These are phyloP conservation scores for Tetrahymena malaccensis DNA, from an alignment of 73 alveolate species.

Conservation along the genomic window DNA sequence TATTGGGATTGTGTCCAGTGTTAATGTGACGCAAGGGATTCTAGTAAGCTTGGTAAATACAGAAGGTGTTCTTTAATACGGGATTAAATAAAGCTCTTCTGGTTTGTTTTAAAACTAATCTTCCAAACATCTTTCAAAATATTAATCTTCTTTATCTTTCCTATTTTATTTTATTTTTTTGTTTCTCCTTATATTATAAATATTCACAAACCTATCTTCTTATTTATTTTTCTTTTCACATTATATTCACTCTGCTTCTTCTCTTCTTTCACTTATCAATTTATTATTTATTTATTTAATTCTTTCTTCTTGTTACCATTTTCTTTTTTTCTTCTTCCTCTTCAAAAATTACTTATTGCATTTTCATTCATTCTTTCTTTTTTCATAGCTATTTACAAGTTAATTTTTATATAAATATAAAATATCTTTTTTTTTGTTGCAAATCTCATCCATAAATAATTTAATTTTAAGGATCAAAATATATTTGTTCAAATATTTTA, in stretches of 20 bases:
- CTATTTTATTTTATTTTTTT: not conserved
- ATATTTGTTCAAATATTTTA: too few relatives aligned
- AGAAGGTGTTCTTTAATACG: not conserved
- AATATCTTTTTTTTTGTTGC: too few relatives aligned
- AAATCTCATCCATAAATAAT: not conserved
- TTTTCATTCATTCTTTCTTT: not conserved
- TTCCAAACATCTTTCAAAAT: not conserved
- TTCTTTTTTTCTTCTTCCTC: not conserved
- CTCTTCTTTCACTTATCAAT: not conserved
- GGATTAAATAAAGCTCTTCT: not conserved
- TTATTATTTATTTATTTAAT: too few relatives aligned
- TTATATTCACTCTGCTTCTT: not conserved
- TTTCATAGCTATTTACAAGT: not conserved
- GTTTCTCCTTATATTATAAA: not conserved
- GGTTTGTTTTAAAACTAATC: not conserved
- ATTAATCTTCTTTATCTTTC: not conserved
- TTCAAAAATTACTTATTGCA: not conserved
- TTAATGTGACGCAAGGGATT: not conserved
- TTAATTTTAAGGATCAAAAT: not conserved
- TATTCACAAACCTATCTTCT: not conserved
- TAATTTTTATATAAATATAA: too few relatives aligned
- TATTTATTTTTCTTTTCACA: not conserved
- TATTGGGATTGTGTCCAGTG: not conserved
- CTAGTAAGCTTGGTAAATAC: not conserved
- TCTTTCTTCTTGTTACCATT: not conserved